Conservation (phyloP, 75 land plant species). For the Sequoia sempervirens region DNA sequence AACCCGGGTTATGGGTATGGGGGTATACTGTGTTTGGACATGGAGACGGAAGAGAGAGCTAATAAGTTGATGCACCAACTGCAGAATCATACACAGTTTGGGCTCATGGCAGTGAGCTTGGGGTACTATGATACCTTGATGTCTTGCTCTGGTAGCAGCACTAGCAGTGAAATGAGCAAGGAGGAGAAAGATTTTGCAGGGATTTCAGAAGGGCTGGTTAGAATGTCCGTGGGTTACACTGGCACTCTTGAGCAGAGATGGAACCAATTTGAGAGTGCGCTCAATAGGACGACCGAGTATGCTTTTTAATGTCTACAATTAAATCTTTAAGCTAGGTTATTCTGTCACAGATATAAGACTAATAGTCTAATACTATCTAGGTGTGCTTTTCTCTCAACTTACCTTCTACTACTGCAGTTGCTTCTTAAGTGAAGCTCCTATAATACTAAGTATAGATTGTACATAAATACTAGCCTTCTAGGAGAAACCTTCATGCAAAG, state of each 20-base stretch:
- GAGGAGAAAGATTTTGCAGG: constrained; percentile 66
- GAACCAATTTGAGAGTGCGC: constrained; percentile 78
- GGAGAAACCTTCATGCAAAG: neutral
- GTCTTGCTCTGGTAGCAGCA: constrained; percentile 95
- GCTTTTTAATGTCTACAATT: neutral
- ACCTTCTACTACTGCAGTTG: neutral
- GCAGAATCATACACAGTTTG: constrained; percentile 77
- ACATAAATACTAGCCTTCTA: neutral
- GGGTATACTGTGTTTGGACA: constrained; percentile 73
- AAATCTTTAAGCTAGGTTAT: neutral
- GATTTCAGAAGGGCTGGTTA: constrained; percentile 70
- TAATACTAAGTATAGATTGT: neutral
- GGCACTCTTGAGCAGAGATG: constrained; percentile 85
- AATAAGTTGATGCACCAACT: constrained; percentile 70
- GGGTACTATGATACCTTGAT: constrained; percentile 95
- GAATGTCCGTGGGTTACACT: constrained; percentile 86
- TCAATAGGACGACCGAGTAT: constrained; percentile 22
- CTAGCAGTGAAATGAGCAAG: constrained; percentile 80
- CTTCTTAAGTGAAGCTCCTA: neutral
- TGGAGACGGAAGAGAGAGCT: constrained; percentile 76
- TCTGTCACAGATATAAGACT: neutral
- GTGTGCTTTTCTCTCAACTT: neutral
- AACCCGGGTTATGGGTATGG: constrained; percentile 84
- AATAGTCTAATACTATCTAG: neutral
- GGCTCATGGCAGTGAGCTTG: constrained; percentile 92